These are phyloP conservation scores for Emericellopsis atlantica DNA, from an alignment of 2,329 filamentous ascomycete genomes.

Conservation along the genomic window DNA sequence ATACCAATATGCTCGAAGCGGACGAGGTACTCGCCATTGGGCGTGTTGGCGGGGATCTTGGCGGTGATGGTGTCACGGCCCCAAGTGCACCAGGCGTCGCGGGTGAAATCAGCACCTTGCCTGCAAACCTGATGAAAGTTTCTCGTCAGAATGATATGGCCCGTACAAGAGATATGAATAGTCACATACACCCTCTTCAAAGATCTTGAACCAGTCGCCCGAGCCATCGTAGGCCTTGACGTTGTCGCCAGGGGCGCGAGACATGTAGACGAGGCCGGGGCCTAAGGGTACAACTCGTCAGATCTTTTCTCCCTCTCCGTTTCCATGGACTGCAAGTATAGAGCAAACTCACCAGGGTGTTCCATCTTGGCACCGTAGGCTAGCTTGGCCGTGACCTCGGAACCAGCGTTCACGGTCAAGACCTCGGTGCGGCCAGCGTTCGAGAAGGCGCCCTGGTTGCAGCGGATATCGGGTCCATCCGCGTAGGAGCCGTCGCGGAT, in stretches of 20 bases:
- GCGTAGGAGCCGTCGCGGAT: constrained; percentile 9
- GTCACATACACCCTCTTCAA: constrained; percentile 7
- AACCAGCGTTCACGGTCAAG: constrained; percentile 11
- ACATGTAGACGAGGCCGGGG: constrained; percentile 12
- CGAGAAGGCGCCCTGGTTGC: constrained; percentile 15
- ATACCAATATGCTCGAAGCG: constrained; percentile 19
- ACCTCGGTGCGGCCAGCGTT: constrained; percentile 8
- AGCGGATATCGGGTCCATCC: constrained; percentile 12
- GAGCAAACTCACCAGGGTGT: constrained; percentile 5
- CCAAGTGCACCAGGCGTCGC: constrained; percentile 10
- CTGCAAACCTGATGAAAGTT: constrained; percentile 4
- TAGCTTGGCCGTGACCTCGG: constrained; percentile 9
- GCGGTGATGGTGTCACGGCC: constrained; percentile 13
- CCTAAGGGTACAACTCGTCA: constrained; percentile 4
- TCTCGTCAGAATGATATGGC: no score
- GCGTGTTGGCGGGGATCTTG: constrained; percentile 17
- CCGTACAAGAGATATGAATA: not conserved
- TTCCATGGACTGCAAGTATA: not conserved
- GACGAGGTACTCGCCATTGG: constrained; percentile 22
- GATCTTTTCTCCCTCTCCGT: not conserved
- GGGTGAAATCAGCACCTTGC: constrained; percentile 7
- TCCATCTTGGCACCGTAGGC: constrained; percentile 8
- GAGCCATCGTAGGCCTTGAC: constrained; percentile 14
- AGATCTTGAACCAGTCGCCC: constrained; percentile 14
- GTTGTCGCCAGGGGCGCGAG: constrained; percentile 10